Percentiles rank a stretch among this genome's conserved stretches.
These are phyloP conservation scores for Fusarium subtropicale DNA, from an alignment of 2,329 filamentous ascomycete genomes.

Conservation along the genomic window DNA sequence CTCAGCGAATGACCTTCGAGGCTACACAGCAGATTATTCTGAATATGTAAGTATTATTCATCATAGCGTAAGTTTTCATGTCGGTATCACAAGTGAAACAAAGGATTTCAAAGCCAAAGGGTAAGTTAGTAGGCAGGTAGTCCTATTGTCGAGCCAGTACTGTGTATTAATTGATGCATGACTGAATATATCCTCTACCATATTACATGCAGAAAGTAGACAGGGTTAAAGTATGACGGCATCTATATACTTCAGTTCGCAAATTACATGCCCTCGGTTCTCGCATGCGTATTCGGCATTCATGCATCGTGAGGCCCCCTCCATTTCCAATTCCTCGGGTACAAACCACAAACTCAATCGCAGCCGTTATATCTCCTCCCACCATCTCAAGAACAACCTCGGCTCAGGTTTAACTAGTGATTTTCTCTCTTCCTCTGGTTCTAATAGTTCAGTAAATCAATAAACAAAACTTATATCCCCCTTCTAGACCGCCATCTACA, in stretches of 20 bases:
- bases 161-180: not conserved
- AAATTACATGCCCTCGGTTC: conserved; percentile 18
- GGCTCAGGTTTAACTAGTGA: conserved; percentile 2
- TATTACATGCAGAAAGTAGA: not conserved
- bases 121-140: not conserved
- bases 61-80: not conserved
- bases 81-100: not conserved
- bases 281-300: conserved; percentile 28
- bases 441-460: not conserved
- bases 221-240: not conserved
- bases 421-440: not conserved
- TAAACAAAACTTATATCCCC: not conserved
- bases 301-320: conserved; percentile 23
- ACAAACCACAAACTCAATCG: conserved; percentile 18
- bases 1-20: no score
- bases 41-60: not conserved
- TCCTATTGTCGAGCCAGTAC: not conserved
- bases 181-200: not conserved
- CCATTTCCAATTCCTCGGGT: conserved; percentile 38
- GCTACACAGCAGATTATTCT: not conserved
- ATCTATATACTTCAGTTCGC: not conserved
- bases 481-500: not conserved
- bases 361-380: conserved; percentile 20
- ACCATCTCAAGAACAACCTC: conserved; percentile 44
- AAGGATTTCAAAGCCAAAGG: not conserved